A percentile compares a stretch with the other conserved stretches of the same genome.
phyloP scores from a whole-genome alignment of 2,329 filamentous ascomycete species.

The Cadophora gregata region DNA sequence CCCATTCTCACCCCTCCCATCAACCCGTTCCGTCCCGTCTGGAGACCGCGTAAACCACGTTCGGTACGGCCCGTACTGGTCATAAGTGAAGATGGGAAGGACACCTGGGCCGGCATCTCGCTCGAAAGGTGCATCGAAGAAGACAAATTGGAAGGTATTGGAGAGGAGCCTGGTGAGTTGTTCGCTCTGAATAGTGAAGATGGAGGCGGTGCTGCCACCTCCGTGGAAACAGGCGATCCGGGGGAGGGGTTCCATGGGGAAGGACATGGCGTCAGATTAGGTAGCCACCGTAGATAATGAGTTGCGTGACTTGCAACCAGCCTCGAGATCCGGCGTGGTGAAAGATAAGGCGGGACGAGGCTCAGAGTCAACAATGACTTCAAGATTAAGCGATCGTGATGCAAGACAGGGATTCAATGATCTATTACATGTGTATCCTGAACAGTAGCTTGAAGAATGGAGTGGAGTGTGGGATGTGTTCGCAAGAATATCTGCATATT shows the following conservation, averaged over 20 bases:
- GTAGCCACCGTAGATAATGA: neutral
- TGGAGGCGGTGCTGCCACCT: constrained; percentile 33
- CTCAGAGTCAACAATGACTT: neutral
- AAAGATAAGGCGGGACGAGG: neutral
- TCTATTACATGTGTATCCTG: neutral
- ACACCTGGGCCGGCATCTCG: constrained; percentile 33
- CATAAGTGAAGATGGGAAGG: constrained; percentile 30
- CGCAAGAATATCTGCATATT: neutral
- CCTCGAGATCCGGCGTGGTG: neutral
- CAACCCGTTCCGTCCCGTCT: constrained; percentile 17
- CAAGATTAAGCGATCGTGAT: neutral
- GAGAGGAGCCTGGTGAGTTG: constrained; percentile 20
- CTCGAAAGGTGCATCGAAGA: constrained; percentile 33
- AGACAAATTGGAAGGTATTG: constrained; percentile 26
- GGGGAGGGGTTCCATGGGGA: constrained; percentile 23
- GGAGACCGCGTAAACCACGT: constrained; percentile 31
- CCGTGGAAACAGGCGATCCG: constrained; percentile 38
- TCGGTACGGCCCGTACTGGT: constrained; percentile 33
- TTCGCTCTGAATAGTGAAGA: constrained; percentile 31
- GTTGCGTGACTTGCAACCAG: neutral
- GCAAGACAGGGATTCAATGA: neutral
- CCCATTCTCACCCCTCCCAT: constrained; percentile 26
- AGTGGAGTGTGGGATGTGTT: neutral
- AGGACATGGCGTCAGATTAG: neutral
- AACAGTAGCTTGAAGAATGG: neutral